A percentile compares a stretch with the other conserved stretches of the same genome.
Conservation (phyloP, 306 rosid genomes). For the Geum urbanum region DNA sequence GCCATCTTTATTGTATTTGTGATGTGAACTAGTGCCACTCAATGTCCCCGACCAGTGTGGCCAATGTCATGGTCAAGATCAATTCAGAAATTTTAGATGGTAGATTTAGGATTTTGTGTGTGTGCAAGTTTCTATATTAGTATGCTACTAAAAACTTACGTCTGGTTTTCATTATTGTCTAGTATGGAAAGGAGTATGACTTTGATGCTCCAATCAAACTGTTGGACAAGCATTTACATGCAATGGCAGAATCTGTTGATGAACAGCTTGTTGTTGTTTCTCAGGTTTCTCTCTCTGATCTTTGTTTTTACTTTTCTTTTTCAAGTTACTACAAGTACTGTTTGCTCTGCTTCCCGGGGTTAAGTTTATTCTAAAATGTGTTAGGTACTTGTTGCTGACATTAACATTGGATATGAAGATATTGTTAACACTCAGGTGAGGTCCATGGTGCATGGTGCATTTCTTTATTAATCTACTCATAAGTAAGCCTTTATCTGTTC, state of each 20-base stretch:
- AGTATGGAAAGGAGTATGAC: constrained; percentile 81
- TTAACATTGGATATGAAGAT: constrained; percentile 79
- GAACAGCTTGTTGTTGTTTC: constrained; percentile 78
- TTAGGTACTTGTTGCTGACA: constrained; percentile 82
- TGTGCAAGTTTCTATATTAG: not conserved
- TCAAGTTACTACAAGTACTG: not conserved
- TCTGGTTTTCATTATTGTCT: constrained; percentile 24
- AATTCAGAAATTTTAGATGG: not conserved
- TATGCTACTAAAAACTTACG: not conserved
- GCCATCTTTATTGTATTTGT: not conserved
- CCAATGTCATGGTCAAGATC: not conserved
- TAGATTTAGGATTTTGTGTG: not conserved
- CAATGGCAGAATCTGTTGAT: constrained; percentile 64
- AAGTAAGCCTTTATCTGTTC: not conserved
- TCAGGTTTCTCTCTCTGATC: constrained; percentile 44
- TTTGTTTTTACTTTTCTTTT: not conserved
- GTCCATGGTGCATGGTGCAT: not conserved
- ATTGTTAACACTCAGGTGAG: constrained; percentile 71
- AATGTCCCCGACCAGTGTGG: no score
- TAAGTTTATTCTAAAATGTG: constrained; percentile 17
- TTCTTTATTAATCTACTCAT: not conserved
- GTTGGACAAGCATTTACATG: constrained; percentile 73
- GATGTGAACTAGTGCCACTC: not conserved
- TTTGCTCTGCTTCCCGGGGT: constrained; percentile 9
- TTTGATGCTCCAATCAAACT: constrained; percentile 78